Evolutionary conservation across 2,329 filamentous ascomycete genomes (phyloP).

Genomic region (Blumeria graminis): DNA sequence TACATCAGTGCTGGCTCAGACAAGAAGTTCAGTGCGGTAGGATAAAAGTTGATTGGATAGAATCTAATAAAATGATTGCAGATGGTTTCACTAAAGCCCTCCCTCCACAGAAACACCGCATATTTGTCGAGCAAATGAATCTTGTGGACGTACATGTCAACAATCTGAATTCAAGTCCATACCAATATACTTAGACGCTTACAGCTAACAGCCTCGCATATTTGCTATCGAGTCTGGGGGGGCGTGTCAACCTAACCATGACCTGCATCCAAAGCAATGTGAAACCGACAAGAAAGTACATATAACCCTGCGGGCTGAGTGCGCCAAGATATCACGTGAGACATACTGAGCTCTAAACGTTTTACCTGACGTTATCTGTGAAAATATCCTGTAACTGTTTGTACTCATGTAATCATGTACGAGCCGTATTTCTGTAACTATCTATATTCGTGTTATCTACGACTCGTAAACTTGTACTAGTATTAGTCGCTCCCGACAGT

Average conservation of each 20-base stretch:
- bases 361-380: too few species aligned
- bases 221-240: not conserved
- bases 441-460: too few species aligned
- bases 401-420: too few species aligned
- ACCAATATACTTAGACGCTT: not conserved
- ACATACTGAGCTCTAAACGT: too few species aligned
- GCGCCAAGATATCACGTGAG: too few species aligned
- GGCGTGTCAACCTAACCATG: not conserved
- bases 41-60: constrained; percentile 1
- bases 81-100: not conserved
- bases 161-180: not conserved
- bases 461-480: too few species aligned
- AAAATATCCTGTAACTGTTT: too few species aligned
- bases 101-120: not conserved
- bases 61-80: not conserved
- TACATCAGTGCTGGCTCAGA: constrained; percentile 1
- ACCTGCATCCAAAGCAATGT: not conserved
- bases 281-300: too few species aligned
- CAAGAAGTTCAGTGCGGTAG: constrained; percentile 8
- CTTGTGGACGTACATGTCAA: not conserved
- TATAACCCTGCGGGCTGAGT: too few species aligned
- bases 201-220: not conserved
- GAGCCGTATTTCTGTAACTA: too few species aligned
- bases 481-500: too few species aligned
- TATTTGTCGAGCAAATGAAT: not conserved